Percentiles rank a stretch among this genome's conserved stretches.
phyloP scores from a whole-genome alignment of 2,329 filamentous ascomycete genomes.

The Diaporthe helianthi region DNA sequence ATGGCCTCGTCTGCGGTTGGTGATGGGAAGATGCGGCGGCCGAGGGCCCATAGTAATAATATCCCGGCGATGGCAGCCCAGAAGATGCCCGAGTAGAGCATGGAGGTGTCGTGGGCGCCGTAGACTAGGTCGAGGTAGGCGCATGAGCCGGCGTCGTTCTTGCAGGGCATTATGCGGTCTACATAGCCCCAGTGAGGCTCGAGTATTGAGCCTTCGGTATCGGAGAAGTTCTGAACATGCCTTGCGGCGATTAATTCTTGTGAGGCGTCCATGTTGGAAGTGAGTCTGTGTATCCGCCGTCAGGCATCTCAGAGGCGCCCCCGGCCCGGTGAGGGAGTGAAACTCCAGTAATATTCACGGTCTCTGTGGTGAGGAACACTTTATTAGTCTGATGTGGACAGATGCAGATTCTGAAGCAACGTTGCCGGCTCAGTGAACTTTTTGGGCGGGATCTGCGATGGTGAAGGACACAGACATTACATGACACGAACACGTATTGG shows the following conservation, averaged over 20 bases:
- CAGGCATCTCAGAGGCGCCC: neutral
- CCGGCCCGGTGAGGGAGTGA: neutral
- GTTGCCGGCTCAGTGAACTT: neutral
- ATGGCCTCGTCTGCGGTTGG: neutral
- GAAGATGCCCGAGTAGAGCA: slow-evolving; percentile 58
- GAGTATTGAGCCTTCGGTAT: slow-evolving; percentile 40
- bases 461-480: neutral
- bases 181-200: slow-evolving; percentile 57
- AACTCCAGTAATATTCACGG: neutral
- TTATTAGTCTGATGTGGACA: neutral
- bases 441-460: neutral
- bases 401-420: neutral
- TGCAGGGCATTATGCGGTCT: slow-evolving; percentile 53
- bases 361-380: neutral
- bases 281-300: neutral
- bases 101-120: slow-evolving; percentile 54
- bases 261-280: slow-evolving; percentile 29
- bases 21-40: slow-evolving; percentile 37
- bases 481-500: neutral
- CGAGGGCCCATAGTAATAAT: slow-evolving; percentile 51
- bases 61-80: slow-evolving; percentile 56
- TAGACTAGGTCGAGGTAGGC: slow-evolving; percentile 61
- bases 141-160: slow-evolving; percentile 55
- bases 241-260: slow-evolving; percentile 33
- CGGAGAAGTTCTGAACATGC: slow-evolving; percentile 53